Conservation (phyloP, 805 yeast species). For the Starmerella cellae region DNA sequence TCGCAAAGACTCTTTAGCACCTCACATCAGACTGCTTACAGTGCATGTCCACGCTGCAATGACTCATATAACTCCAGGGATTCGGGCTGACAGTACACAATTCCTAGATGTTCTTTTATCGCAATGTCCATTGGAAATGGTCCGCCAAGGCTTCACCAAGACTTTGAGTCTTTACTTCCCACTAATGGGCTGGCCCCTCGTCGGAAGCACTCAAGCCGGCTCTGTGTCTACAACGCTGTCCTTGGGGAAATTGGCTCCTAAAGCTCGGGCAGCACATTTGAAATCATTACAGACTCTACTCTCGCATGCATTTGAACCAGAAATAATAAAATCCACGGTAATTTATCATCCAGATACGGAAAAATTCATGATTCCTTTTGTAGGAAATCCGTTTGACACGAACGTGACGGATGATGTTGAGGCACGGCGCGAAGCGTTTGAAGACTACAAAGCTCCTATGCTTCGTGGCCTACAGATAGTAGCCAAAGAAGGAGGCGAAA, state of each 20-base stretch:
- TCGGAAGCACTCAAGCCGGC: slow-evolving; percentile 13
- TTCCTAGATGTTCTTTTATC: slow-evolving; percentile 50
- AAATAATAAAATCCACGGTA: neutral
- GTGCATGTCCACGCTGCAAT: slow-evolving; percentile 77
- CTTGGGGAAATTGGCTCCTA: slow-evolving; percentile 19
- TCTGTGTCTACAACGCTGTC: slow-evolving; percentile 17
- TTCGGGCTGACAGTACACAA: slow-evolving; percentile 61
- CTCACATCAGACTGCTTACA: slow-evolving; percentile 29
- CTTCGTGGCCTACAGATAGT: slow-evolving; percentile 6
- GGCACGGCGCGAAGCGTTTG: slow-evolving; percentile 18
- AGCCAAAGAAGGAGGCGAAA: slow-evolving; percentile 14
- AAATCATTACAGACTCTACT: slow-evolving; percentile 17
- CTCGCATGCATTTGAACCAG: slow-evolving; percentile 13
- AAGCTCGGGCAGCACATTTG: slow-evolving; percentile 21
- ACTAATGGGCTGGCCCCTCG: slow-evolving; percentile 53
- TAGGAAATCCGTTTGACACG: slow-evolving; percentile 15
- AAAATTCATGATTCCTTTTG: slow-evolving; percentile 12
- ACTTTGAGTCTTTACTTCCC: slow-evolving; percentile 49
- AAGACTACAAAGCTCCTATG: slow-evolving; percentile 8
- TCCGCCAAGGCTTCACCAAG: slow-evolving; percentile 19
- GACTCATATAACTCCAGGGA: slow-evolving; percentile 74
- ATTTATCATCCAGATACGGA: slow-evolving; percentile 15
- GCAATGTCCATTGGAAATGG: slow-evolving; percentile 14
- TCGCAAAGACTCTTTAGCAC: slow-evolving; percentile 27
- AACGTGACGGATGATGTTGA: slow-evolving; percentile 21